phyloP scores from a whole-genome alignment of 2,329 filamentous ascomycete genomes.

The Claviceps sp. region DNA sequence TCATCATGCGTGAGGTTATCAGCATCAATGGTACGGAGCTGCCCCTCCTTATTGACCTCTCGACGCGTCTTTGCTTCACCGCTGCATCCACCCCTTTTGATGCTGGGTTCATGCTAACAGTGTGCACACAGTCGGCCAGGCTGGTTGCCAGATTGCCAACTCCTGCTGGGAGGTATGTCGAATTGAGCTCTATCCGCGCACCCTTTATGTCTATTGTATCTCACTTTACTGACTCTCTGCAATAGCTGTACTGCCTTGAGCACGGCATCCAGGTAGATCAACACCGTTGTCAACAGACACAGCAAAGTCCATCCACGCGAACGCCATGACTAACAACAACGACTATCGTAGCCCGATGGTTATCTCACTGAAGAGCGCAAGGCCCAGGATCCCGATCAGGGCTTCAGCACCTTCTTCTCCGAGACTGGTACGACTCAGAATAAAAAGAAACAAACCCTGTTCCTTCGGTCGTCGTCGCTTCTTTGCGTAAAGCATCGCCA shows the following conservation, averaged over 20 bases:
- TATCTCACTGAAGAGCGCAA: slow-evolving; percentile 98
- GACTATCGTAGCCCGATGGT: slow-evolving; percentile 67
- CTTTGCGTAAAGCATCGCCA: not conserved
- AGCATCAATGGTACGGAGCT: slow-evolving; percentile 80
- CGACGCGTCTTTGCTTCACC: slow-evolving; percentile 8
- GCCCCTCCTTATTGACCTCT: slow-evolving; percentile 17
- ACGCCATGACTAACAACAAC: slow-evolving; percentile 5
- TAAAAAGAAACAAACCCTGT: not conserved
- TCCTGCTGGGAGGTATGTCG: slow-evolving; percentile 97
- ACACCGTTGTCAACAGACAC: slow-evolving; percentile 4
- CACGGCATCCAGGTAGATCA: slow-evolving; percentile 88
- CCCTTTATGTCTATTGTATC: not conserved
- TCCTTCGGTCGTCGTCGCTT: not conserved
- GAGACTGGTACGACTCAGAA: slow-evolving; percentile 68
- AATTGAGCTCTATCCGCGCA: not conserved
- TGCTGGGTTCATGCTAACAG: slow-evolving; percentile 33
- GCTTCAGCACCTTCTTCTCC: slow-evolving; percentile 99
- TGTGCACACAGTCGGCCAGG: slow-evolving; percentile 76
- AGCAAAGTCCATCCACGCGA: not conserved
- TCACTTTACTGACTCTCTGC: slow-evolving; percentile 14
- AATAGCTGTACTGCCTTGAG: slow-evolving; percentile 97
- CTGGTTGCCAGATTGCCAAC: slow-evolving; percentile 99
- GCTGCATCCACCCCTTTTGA: not conserved
- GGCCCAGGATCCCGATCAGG: slow-evolving; percentile 80
- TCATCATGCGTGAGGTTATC: slow-evolving; percentile 97